These are phyloP conservation scores for Lyophyllum decastes DNA, from an alignment of 768 basidiomycete genomes.

Conservation along the genomic window DNA sequence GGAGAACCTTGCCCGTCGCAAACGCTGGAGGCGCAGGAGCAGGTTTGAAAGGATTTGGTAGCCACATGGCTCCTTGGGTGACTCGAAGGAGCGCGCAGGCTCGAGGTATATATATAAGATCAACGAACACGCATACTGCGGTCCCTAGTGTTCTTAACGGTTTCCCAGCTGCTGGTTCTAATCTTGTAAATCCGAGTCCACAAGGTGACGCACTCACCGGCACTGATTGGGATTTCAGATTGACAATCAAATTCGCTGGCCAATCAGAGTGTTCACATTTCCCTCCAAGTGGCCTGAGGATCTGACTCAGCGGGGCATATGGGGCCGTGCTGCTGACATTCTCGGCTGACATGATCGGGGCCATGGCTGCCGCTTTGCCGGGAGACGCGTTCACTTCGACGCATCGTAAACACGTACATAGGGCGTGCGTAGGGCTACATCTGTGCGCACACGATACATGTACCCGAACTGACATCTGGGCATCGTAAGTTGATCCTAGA, in stretches of 20 bases:
- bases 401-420: too few species aligned
- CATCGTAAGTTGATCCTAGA: too few species aligned
- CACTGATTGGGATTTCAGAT: too few species aligned
- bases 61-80: slow-evolving; percentile 21
- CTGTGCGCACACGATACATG: too few species aligned
- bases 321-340: too few species aligned
- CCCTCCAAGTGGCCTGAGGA: neutral
- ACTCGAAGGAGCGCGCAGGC: neutral
- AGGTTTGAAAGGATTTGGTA: slow-evolving; percentile 39
- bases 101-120: neutral
- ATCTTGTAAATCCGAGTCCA: neutral
- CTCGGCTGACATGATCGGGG: too few species aligned
- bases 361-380: too few species aligned
- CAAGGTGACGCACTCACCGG: neutral
- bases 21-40: slow-evolving; percentile 52
- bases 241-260: neutral
- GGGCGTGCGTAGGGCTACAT: too few species aligned
- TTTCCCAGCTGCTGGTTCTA: too few species aligned
- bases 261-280: neutral
- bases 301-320: neutral
- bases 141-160: neutral
- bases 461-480: too few species aligned
- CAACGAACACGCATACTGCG: neutral
- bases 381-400: too few species aligned
- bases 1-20: slow-evolving; percentile 45